Percentiles rank a stretch among this genome's conserved stretches.
phyloP scores from a whole-genome alignment of 1,139 yeast genomes.

The Hansenula lynferdii region DNA sequence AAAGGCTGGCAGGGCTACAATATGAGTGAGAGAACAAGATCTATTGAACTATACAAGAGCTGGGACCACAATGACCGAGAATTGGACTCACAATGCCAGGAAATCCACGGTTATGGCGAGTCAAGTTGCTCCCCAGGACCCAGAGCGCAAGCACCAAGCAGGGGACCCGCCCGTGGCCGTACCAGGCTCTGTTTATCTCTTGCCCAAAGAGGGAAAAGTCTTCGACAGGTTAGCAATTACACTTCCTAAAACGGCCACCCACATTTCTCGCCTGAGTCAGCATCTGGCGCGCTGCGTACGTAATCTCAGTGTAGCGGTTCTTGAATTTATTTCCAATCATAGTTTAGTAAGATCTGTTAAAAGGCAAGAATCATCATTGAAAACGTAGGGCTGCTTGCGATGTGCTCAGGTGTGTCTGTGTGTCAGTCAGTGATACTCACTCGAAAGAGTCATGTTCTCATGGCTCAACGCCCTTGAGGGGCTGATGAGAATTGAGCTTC shows the following conservation, averaged over 20 bases:
- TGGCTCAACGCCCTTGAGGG: background rate
- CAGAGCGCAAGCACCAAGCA: background rate
- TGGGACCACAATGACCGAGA: too few relatives aligned
- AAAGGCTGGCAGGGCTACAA: too few relatives aligned
- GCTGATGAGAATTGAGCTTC: too few relatives aligned
- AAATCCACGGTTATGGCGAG: too few relatives aligned
- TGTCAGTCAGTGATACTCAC: background rate
- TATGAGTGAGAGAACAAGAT: too few relatives aligned
- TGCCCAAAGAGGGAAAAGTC: background rate
- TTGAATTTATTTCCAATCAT: background rate
- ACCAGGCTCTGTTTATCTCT: background rate
- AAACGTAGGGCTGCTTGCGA: background rate
- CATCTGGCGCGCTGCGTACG: too few relatives aligned
- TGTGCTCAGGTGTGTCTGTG: background rate
- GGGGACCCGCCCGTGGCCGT: background rate
- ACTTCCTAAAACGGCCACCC: too few relatives aligned
- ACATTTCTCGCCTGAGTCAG: background rate
- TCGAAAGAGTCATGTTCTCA: background rate
- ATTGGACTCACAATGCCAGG: too few relatives aligned
- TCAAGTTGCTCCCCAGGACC: background rate
- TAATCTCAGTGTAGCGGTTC: conserved; percentile 7
- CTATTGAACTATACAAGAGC: too few relatives aligned
- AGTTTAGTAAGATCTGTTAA: background rate
- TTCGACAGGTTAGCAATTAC: conserved; percentile 1
- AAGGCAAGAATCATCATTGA: conserved; percentile 1